phyloP scores from a whole-genome alignment of 2,329 filamentous ascomycete genomes.

The Venturia oleaginea region DNA sequence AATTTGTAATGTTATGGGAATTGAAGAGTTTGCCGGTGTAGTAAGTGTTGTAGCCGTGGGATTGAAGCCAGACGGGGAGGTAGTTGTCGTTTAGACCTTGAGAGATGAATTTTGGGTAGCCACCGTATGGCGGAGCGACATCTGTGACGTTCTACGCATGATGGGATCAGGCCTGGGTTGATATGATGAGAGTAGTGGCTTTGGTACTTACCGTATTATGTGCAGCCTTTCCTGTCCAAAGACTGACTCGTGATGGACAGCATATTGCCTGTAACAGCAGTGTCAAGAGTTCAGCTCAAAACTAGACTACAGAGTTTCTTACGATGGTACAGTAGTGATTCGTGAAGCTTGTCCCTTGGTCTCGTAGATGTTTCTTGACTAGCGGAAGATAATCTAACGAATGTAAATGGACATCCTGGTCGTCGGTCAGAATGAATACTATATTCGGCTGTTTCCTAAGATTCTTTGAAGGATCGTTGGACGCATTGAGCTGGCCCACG shows the following conservation, averaged over 20 bases:
- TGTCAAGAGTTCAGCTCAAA: background rate
- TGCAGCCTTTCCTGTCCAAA: constrained; percentile 57
- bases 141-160: constrained; percentile 60
- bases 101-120: constrained; percentile 57
- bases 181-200: background rate
- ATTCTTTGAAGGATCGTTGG: background rate
- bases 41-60: constrained; percentile 60
- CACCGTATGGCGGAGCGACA: constrained; percentile 45
- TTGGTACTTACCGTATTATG: constrained; percentile 47
- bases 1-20: constrained; percentile 40
- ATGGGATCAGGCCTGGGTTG: background rate
- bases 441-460: constrained; percentile 9
- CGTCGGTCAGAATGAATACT: constrained; percentile 14
- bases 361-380: constrained; percentile 46
- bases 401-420: constrained; percentile 36
- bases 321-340: constrained; percentile 56
- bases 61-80: constrained; percentile 61
- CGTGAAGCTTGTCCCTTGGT: constrained; percentile 50
- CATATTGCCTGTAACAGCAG: constrained; percentile 41
- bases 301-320: background rate
- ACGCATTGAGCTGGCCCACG: background rate
- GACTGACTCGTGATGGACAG: constrained; percentile 56
- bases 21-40: constrained; percentile 58
- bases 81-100: constrained; percentile 59
- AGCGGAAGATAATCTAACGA: constrained; percentile 53